A percentile compares a stretch with the other conserved stretches of the same genome.
These are phyloP conservation scores for Candida odintsovae DNA, from an alignment of 805 yeast genomes.

Conservation along the genomic window DNA sequence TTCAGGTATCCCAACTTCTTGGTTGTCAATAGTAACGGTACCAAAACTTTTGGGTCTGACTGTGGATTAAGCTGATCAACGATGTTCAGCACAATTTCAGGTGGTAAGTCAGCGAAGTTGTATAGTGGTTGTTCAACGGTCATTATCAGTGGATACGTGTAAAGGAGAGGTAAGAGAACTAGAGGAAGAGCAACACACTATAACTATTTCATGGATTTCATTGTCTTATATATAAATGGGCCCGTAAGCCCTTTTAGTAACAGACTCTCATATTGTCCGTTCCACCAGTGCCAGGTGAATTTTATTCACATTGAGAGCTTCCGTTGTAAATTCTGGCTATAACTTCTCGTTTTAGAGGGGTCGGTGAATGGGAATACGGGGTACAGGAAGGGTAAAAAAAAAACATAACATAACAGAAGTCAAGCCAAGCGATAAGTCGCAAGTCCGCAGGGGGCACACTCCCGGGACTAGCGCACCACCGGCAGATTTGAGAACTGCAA, in stretches of 20 bases:
- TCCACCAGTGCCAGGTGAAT: not conserved
- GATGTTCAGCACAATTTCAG: constrained; percentile 8
- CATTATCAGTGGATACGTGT: not conserved
- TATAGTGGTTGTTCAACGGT: not conserved
- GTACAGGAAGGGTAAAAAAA: too few relatives aligned
- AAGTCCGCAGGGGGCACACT: not conserved
- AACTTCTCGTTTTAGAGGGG: not conserved
- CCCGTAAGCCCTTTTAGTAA: not conserved
- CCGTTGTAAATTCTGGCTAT: not conserved
- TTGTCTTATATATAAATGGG: too few relatives aligned
- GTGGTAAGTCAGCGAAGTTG: constrained; percentile 4
- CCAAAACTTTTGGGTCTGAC: not conserved
- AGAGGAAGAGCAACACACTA: too few relatives aligned
- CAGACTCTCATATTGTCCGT: not conserved
- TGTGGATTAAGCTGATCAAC: not conserved
- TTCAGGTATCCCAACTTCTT: not conserved
- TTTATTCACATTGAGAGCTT: not conserved
- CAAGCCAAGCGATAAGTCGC: too few relatives aligned
- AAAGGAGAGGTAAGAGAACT: too few relatives aligned
- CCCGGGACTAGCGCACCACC: not conserved
- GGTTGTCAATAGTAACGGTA: not conserved
- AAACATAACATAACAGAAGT: too few relatives aligned
- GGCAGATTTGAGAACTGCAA: not conserved
- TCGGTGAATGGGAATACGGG: not conserved
- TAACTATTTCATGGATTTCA: not conserved